Evolutionary conservation across 768 basidiomycete genomes (phyloP).

Genomic region (Plicaturopsis crispa): DNA sequence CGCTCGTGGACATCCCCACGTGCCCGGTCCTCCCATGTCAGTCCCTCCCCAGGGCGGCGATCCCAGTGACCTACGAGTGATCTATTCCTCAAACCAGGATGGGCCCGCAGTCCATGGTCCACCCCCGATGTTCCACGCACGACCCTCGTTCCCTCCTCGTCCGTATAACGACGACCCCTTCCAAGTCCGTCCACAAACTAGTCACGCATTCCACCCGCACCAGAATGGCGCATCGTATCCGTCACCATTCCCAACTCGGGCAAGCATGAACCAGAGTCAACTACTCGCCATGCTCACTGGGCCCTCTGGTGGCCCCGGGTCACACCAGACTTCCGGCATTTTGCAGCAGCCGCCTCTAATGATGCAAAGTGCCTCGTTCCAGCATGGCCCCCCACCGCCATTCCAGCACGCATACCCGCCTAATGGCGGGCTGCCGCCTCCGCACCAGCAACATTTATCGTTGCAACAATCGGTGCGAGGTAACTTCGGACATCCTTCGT

Average conservation of each 20-base stretch:
- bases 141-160: slow-evolving; percentile 4
- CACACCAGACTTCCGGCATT: too few relatives aligned
- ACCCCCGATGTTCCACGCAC: slow-evolving; percentile 5
- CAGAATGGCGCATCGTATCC: slow-evolving; percentile 8
- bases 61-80: slow-evolving; percentile 16
- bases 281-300: slow-evolving; percentile 8
- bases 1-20: not conserved
- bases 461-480: slow-evolving; percentile 1
- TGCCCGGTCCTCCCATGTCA: slow-evolving; percentile 17
- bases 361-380: slow-evolving; percentile 8
- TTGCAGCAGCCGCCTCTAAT: slow-evolving; percentile 3
- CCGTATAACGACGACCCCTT: slow-evolving; percentile 25
- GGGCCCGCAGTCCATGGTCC: slow-evolving; percentile 4
- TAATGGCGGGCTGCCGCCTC: slow-evolving; percentile 12
- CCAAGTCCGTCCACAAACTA: slow-evolving; percentile 41
- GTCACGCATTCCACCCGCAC: slow-evolving; percentile 31
- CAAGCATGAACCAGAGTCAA: slow-evolving; percentile 10
- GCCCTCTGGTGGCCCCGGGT: too few relatives aligned
- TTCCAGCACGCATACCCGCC: slow-evolving; percentile 2
- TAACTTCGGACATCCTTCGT: slow-evolving; percentile 7
- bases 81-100: slow-evolving; percentile 25
- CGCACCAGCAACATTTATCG: slow-evolving; percentile 8
- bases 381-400: slow-evolving; percentile 7
- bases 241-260: slow-evolving; percentile 7
- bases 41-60: slow-evolving; percentile 17